Base-by-base conservation (phyloP, 345 rosid species). In the Cochlearia excelsa region DNA sequence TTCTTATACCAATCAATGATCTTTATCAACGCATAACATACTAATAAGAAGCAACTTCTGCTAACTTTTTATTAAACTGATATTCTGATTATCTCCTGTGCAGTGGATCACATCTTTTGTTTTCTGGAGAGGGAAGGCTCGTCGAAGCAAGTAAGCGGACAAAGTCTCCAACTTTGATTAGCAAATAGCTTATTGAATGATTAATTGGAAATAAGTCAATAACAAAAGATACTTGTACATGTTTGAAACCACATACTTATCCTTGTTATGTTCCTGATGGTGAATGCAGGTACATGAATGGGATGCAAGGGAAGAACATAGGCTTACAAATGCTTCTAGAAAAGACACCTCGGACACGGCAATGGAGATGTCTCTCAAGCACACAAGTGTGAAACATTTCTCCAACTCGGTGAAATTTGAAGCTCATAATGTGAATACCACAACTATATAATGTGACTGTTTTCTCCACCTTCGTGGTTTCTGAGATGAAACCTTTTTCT, bases 301-400 rank as follows among this genome's bases (percentile, higher is more conserved):
- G 84, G 52, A 53, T 81, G 48, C 74, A 92, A 57, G 75, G 82
- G 46, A 77, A 59, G 75, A 80, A 79, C 38, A 72, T 48, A 26
- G 99, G 99, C 44, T 78, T 94, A 79, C 77, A 82, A 49, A 71
- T 90, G 87, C 83, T 90, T 41, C 69, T 94, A 55, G 99, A 90
- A 64, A 84, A 81, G 76, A 77, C 82, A 29, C 81, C 96, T 39
- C 76, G 71, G 47, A 60, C 65, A 55, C 72, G 81, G 77, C 95
- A 76, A 56, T 81, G 85, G 95, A 85, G 92, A 81, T 94, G 92
- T 63, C 84, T 90, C 34, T 57, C 85, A 55, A 90, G 95, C 51
- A 75, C 83, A 1, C 94, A 82, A 79, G 80, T 82, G 63, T 79
- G 80, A 81, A 69, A 26, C 4, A 56, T 57, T 39, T 58, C 62